These are phyloP conservation scores for Chenopodium album DNA, from an alignment of 148 eudicot genomes.

Conservation along the genomic window DNA sequence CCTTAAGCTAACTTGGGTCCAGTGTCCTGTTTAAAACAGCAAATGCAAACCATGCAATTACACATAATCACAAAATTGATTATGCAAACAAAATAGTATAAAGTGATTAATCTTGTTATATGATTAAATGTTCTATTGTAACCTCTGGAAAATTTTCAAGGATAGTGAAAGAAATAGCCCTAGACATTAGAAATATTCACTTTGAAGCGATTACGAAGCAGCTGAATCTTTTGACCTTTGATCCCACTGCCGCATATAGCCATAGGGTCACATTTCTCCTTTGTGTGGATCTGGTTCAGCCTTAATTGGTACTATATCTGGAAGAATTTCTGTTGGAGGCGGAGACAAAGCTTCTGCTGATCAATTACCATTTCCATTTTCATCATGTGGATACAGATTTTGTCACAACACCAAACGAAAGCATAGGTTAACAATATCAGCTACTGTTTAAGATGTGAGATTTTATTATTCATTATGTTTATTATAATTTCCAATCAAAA, in stretches of 20 bases:
- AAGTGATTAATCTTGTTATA: neutral
- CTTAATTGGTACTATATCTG: slow-evolving; percentile 50
- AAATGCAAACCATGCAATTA: too few relatives aligned
- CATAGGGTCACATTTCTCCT: slow-evolving; percentile 67
- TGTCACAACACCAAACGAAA: neutral
- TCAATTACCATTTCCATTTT: slow-evolving; percentile 38
- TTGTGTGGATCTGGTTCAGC: slow-evolving; percentile 41
- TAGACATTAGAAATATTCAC: slow-evolving; percentile 65
- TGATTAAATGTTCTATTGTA: neutral
- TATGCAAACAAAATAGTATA: too few relatives aligned
- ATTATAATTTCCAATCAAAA: too few relatives aligned
- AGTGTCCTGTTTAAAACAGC: neutral
- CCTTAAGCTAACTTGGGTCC: neutral
- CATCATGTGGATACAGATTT: slow-evolving; percentile 29
- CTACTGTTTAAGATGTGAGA: too few relatives aligned
- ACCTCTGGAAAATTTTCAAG: slow-evolving; percentile 10
- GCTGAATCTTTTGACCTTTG: slow-evolving; percentile 59
- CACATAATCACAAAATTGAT: neutral
- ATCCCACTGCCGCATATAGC: slow-evolving; percentile 65
- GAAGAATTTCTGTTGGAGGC: slow-evolving; percentile 64
- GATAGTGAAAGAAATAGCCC: slow-evolving; percentile 44
- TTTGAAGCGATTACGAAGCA: slow-evolving; percentile 73
- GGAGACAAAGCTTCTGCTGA: slow-evolving; percentile 60
- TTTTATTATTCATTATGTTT: too few relatives aligned
- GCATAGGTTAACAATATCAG: too few relatives aligned